Evolutionary conservation across 2,329 filamentous ascomycete species (phyloP).

Genomic region (Aureobasidium sp.): DNA sequence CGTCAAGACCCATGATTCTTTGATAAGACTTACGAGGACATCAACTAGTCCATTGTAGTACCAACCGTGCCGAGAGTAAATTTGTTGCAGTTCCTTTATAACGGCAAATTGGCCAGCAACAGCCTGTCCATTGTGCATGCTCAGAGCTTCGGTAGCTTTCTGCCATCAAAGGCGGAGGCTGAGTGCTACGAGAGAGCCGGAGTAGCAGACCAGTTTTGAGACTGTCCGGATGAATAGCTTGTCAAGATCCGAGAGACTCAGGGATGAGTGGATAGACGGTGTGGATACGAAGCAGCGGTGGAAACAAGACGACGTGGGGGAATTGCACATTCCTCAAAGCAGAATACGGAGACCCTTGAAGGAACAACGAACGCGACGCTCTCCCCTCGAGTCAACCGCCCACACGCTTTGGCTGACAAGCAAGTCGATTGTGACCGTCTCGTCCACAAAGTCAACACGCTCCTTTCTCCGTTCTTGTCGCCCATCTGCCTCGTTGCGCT

Average conservation of each 20-base stretch:
- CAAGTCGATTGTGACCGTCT: background rate
- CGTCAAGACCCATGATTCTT: no score
- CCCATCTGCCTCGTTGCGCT: background rate
- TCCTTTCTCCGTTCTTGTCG: background rate
- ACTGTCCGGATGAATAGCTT: no score
- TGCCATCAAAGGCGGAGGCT: background rate
- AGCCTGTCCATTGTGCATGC: background rate
- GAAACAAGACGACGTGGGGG: no score
- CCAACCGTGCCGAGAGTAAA: background rate
- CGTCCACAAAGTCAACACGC: background rate
- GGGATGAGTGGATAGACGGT: no score
- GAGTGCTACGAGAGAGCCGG: no score
- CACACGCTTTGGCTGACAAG: background rate
- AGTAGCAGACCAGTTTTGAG: no score
- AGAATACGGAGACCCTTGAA: background rate
- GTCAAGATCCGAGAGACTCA: no score
- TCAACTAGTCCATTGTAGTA: background rate
- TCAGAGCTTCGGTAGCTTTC: background rate
- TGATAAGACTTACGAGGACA: background rate
- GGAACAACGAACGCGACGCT: no score
- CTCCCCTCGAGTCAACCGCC: background rate
- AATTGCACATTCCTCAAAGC: background rate
- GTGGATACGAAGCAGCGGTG: no score
- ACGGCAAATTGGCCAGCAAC: background rate
- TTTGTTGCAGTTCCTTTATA: background rate